Conservation (phyloP, 306 rosid species). For the Ormosia emarginata region DNA sequence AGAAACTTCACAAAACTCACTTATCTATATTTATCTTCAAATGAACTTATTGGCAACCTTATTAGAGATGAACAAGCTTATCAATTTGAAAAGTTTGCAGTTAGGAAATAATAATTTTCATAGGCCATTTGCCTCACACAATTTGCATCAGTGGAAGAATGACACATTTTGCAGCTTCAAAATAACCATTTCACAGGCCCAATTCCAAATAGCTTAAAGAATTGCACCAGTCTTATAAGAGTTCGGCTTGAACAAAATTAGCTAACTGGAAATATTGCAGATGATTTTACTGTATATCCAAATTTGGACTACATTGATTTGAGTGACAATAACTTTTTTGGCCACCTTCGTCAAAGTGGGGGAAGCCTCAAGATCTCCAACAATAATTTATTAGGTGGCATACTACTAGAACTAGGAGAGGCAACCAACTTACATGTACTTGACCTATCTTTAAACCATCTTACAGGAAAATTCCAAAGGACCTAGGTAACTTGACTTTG, state of each 20-base stretch:
- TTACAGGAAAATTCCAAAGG: background rate
- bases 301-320: no score
- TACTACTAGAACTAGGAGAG: no score
- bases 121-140: background rate
- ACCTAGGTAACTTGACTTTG: no score
- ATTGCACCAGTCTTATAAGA: background rate
- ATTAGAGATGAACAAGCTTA: background rate
- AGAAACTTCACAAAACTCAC: background rate
- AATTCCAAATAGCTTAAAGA: background rate
- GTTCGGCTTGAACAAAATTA: slow-evolving; percentile 17
- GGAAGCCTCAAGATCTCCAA: no score
- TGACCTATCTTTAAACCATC: slow-evolving; percentile 6
- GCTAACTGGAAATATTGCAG: background rate
- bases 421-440: background rate
- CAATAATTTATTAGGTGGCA: no score
- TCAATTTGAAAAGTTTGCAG: no score
- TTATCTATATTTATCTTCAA: no score
- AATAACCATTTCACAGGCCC: background rate
- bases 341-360: no score
- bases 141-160: background rate
- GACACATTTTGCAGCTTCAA: no score
- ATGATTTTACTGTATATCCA: no score
- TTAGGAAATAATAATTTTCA: no score
- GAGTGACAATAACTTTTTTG: no score
- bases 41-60: background rate